Conservation (phyloP, 306 rosid species). For the Trichosanthes cucumerina region DNA sequence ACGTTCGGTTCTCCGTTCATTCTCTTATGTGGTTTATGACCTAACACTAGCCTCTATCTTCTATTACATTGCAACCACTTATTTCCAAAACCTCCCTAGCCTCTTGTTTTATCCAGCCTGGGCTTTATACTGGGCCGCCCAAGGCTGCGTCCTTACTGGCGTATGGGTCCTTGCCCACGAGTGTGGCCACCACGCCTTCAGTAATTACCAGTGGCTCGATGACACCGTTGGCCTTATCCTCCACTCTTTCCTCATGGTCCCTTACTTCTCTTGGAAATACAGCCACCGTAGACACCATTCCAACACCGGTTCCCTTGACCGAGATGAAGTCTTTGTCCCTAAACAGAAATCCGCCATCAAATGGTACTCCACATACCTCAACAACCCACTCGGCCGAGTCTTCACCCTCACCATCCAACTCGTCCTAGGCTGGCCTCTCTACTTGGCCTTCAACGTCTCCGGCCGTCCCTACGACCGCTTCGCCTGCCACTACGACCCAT, state of each 20-base stretch:
- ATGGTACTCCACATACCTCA: conserved; percentile 67
- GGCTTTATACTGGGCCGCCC: conserved; percentile 47
- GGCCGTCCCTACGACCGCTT: conserved; percentile 49
- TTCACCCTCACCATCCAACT: conserved; percentile 36
- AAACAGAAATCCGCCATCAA: conserved; percentile 32
- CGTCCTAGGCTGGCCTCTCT: conserved; percentile 71
- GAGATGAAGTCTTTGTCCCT: conserved; percentile 94
- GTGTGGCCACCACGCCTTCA: conserved; percentile 98
- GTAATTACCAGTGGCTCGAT: conserved; percentile 87
- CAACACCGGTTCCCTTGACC: conserved; percentile 76
- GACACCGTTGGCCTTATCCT: conserved; percentile 80
- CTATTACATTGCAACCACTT: conserved; percentile 32
- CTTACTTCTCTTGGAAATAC: conserved; percentile 94
- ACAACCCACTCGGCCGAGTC: conserved; percentile 74
- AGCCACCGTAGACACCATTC: conserved; percentile 98
- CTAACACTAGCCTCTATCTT: conserved; percentile 31
- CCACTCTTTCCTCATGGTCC: conserved; percentile 84
- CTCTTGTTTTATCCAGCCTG: conserved; percentile 36
- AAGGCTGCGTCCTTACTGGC: conserved; percentile 85
- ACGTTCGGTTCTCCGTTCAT: conserved; percentile 52
- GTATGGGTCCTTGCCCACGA: conserved; percentile 96
- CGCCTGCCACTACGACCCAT: conserved; percentile 81
- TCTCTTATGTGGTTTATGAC: conserved; percentile 50
- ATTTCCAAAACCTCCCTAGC: conserved; percentile 29
- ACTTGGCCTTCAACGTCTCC: conserved; percentile 58